These are phyloP conservation scores for Metschnikowia amazonensis DNA, from an alignment of 805 yeast genomes.

Conservation along the genomic window DNA sequence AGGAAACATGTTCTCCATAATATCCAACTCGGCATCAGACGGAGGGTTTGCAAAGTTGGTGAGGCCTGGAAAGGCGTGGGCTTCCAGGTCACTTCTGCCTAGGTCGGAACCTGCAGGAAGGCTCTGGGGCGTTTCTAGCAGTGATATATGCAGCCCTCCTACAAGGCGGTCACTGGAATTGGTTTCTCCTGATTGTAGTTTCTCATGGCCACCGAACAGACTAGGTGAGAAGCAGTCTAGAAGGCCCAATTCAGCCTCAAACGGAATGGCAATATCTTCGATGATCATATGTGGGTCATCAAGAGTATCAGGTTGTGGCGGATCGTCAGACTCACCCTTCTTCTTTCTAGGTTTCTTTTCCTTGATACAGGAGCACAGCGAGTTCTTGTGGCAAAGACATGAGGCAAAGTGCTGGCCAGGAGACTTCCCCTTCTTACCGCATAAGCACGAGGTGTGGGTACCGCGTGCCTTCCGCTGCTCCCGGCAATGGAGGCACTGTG, in stretches of 20 bases:
- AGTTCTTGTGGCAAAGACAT: constrained; percentile 37
- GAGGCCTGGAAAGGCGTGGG: constrained; percentile 1
- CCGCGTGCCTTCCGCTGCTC: constrained; percentile 66
- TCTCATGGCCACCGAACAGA: constrained; percentile 1
- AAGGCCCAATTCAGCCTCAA: constrained; percentile 35
- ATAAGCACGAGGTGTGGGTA: constrained; percentile 65
- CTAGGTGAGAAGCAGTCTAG: constrained; percentile 33
- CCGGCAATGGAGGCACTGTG: constrained; percentile 85
- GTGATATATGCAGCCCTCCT: background rate
- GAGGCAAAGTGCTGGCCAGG: constrained; percentile 35
- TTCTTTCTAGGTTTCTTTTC: constrained; percentile 20
- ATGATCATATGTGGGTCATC: constrained; percentile 8
- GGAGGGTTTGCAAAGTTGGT: constrained; percentile 16
- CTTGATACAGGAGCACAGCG: constrained; percentile 39
- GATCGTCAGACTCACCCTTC: background rate
- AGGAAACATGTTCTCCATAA: constrained; percentile 38
- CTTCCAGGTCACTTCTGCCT: background rate
- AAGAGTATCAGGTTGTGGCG: background rate
- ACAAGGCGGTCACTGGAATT: background rate
- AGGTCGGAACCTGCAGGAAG: background rate
- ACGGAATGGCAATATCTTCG: constrained; percentile 31
- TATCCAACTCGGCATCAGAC: constrained; percentile 23
- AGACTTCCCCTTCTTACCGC: constrained; percentile 53
- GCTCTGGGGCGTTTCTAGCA: background rate
- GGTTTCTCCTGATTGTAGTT: background rate